Base-by-base conservation (phyloP, 495 filamentous ascomycete genomes). In the Sporormia fimetaria region DNA sequence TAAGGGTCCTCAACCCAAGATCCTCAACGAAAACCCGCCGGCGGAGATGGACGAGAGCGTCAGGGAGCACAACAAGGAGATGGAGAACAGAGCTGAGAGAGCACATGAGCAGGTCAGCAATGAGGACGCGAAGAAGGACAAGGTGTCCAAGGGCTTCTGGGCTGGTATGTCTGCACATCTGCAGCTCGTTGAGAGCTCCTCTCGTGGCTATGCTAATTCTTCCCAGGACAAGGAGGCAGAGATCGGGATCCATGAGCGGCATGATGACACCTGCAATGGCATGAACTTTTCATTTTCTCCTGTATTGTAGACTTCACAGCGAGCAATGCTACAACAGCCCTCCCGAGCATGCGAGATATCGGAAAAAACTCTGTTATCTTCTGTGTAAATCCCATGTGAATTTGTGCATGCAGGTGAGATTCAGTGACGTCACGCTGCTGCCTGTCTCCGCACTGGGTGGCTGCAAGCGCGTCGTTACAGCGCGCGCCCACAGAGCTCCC, bases 61-160 rank as follows among this genome's bases (percentile, higher is more conserved):
- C 32, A 67, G 68, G 59, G 60, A 76, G 46, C 65, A 82, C 17
- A 71, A 76, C 50, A 49, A 67, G 23, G 78, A 81, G 58, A 75
- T 82, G 43, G 72, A 79, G 39, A 55, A 44, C 17, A 44, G 58
- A 63, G 33, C 57, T 77, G 50, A 63, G 68, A 37, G 58, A 68
- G 17, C 60, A 40, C 16, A 53, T 31, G 50, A 54, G 31, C 49
- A 54, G 54, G 42, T 40, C 17, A 39, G 23, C 5, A 39, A 57
- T 30, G 41, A 43, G 31, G 38, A 55, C 20, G 46, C 28, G 21
- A 37, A 55, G 48, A 54, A 62, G 32, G 56, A 59, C 17, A 60
- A 58, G 55, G 60, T 56, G 5, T 31, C 23, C 6, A 48, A 47
- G 40, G 40, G 31, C 30, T 61, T 57, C 32, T 61, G 55, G 59